These are phyloP conservation scores for Fusarium praegraminearum DNA, from an alignment of 2,329 filamentous ascomycete species.

Conservation along the genomic window DNA sequence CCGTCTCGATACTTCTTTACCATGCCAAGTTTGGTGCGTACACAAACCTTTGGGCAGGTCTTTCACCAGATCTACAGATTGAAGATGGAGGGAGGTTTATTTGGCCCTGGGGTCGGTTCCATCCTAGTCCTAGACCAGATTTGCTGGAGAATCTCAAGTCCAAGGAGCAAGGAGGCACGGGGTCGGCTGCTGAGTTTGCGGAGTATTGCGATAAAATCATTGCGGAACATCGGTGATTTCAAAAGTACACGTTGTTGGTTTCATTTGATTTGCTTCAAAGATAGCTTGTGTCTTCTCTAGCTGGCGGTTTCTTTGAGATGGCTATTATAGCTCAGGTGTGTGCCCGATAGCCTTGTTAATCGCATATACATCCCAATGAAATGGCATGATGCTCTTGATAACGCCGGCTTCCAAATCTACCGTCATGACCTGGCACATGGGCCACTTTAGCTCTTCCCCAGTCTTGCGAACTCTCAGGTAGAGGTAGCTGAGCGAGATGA, in stretches of 20 bases:
- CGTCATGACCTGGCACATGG: slow-evolving; percentile 49
- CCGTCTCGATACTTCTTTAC: slow-evolving; percentile 14
- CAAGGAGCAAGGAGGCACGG: slow-evolving; percentile 18
- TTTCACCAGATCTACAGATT: slow-evolving; percentile 6
- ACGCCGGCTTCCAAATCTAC: slow-evolving; percentile 51
- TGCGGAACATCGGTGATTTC: slow-evolving; percentile 9
- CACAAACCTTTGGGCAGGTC: slow-evolving; percentile 22
- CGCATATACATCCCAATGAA: slow-evolving; percentile 53
- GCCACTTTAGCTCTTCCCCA: slow-evolving; percentile 47
- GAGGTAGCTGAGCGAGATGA: slow-evolving; percentile 47
- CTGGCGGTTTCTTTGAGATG: neutral
- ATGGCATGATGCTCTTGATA: slow-evolving; percentile 50
- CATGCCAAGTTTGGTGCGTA: slow-evolving; percentile 23
- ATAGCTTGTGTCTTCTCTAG: neutral
- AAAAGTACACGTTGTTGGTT: neutral
- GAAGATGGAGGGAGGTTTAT: slow-evolving; percentile 32
- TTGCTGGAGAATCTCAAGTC: slow-evolving; percentile 18
- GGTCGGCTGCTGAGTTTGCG: slow-evolving; percentile 18
- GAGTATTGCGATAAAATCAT: slow-evolving; percentile 15
- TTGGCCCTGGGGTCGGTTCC: slow-evolving; percentile 20
- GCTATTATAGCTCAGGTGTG: slow-evolving; percentile 7
- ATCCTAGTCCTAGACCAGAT: slow-evolving; percentile 14
- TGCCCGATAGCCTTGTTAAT: slow-evolving; percentile 41
- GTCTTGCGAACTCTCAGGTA: slow-evolving; percentile 49
- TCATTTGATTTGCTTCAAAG: neutral